Conservation (phyloP, 176 grass and related monocot species). For the Ensete glaucum region DNA sequence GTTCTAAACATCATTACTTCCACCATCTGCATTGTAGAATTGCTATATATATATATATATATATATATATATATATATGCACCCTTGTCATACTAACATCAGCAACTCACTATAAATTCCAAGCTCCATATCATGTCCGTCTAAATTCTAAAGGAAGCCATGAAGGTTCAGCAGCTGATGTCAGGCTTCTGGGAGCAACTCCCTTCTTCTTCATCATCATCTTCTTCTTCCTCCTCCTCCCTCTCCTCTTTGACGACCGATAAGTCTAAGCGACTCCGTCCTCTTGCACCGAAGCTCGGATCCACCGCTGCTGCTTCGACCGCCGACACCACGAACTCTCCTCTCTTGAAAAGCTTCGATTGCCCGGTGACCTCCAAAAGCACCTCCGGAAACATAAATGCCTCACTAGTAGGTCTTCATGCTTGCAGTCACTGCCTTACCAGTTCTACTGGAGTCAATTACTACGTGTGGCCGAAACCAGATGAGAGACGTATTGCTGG, state of each 20-base stretch:
- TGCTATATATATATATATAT: too few relatives aligned
- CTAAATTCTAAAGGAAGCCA: not conserved
- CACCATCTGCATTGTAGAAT: not conserved
- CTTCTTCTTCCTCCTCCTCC: constrained; percentile 13
- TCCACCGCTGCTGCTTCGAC: not conserved
- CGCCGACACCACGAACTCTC: constrained; percentile 9
- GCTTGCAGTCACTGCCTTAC: too few relatives aligned
- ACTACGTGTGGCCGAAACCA: too few relatives aligned
- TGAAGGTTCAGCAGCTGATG: constrained; percentile 51
- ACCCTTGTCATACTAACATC: not conserved
- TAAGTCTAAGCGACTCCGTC: constrained; percentile 20
- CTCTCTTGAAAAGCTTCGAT: too few relatives aligned
- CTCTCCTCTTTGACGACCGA: not conserved
- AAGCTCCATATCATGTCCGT: too few relatives aligned
- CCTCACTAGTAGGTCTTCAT: constrained; percentile 15
- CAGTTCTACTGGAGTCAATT: too few relatives aligned
- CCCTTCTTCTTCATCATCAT: not conserved
- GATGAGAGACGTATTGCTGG: too few relatives aligned
- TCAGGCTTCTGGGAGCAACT: constrained; percentile 36
- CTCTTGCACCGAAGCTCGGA: constrained; percentile 36
- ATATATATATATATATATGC: too few relatives aligned
- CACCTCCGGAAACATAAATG: not conserved
- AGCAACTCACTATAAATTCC: not conserved
- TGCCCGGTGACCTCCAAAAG: not conserved
- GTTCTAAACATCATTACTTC: not conserved